Base-by-base conservation (phyloP, 2,329 filamentous ascomycete genomes). In the Pleomassaria siparia region DNA sequence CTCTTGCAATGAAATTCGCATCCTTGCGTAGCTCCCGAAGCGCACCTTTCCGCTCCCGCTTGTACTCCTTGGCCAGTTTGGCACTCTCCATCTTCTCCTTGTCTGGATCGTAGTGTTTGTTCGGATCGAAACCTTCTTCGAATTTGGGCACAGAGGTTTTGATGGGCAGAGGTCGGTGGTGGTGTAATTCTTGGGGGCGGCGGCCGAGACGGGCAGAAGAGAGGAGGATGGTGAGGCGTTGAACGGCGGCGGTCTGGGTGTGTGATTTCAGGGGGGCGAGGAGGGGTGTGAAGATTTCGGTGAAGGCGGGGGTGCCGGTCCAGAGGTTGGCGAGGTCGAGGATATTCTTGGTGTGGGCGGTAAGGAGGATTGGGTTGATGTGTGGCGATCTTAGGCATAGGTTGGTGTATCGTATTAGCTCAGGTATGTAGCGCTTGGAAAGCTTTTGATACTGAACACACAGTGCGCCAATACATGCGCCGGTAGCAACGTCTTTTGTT, bases 61-160 rank as follows among this genome's bases (percentile, higher is more conserved):
- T 96, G 81, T 91, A 89, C 76, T 97, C 92, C 53, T 86, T 86
- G 75, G 85, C 86, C 65, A 99, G 81, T 72, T 91, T 94, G 66
- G 85, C 85, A 52, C 88, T 74, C 66, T 96, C 91, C 18, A 89
- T 86, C 26, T 94, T 88, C 72, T 96, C 91, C 58, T 86, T 86
- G 73, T 99, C 88, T 1, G 91, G 91, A 67, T 99, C 95, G 81
- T 99, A 97, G 80, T 97, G 94, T 75, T 91, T 92, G 76, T 88
- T 84, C 2, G 94, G 94, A 71, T 95, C 94, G 81, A 91, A 99
- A 48, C 83, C 81, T 69, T 96, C 92, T 75, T 97, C 94, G 75
- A 97, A 99, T 72, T 95, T 96, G 72, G 94, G 94, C 39, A 96
- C 84, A 49, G 83, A 86, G 7, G 84, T 85, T 71, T 92, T 91